Evolutionary conservation across 306 rosid genomes (phyloP).

Genomic region (Casuarina glauca): DNA sequence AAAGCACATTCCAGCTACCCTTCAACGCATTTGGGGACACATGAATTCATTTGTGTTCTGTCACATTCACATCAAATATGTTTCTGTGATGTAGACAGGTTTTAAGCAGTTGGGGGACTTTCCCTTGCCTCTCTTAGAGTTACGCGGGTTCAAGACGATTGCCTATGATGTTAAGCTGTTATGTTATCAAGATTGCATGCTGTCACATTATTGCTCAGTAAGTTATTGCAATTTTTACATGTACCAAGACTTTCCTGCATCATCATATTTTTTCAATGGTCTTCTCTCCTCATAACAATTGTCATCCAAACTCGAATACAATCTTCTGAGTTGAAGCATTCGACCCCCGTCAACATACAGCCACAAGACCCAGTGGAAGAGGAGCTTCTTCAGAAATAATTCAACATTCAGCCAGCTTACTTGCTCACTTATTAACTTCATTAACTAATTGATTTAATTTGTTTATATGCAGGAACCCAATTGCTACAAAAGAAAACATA

Average conservation of each 20-base stretch:
- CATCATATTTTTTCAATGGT: slow-evolving; percentile 39
- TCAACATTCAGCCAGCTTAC: slow-evolving; percentile 1
- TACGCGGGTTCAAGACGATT: slow-evolving; percentile 81
- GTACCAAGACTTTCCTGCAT: slow-evolving; percentile 22
- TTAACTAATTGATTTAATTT: too few relatives aligned
- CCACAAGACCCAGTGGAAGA: slow-evolving; percentile 48
- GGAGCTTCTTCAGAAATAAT: slow-evolving; percentile 48
- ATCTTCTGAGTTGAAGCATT: slow-evolving; percentile 57
- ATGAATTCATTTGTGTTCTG: neutral
- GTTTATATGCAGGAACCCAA: too few relatives aligned
- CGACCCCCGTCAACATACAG: slow-evolving; percentile 34
- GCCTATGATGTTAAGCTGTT: slow-evolving; percentile 53
- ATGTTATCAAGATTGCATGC: neutral
- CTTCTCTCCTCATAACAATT: slow-evolving; percentile 42
- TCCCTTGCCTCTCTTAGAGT: slow-evolving; percentile 61
- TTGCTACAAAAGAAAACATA: too few relatives aligned
- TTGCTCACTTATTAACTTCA: too few relatives aligned
- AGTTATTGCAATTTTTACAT: neutral
- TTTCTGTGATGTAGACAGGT: slow-evolving; percentile 57
- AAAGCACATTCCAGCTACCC: slow-evolving; percentile 56
- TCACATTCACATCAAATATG: slow-evolving; percentile 12
- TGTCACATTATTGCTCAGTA: slow-evolving; percentile 1
- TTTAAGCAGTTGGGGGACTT: slow-evolving; percentile 53
- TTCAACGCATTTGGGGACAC: neutral
- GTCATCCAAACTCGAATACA: slow-evolving; percentile 68